Conservation (phyloP, 2,329 filamentous ascomycete species). For the Thielaviopsis punctulata region DNA sequence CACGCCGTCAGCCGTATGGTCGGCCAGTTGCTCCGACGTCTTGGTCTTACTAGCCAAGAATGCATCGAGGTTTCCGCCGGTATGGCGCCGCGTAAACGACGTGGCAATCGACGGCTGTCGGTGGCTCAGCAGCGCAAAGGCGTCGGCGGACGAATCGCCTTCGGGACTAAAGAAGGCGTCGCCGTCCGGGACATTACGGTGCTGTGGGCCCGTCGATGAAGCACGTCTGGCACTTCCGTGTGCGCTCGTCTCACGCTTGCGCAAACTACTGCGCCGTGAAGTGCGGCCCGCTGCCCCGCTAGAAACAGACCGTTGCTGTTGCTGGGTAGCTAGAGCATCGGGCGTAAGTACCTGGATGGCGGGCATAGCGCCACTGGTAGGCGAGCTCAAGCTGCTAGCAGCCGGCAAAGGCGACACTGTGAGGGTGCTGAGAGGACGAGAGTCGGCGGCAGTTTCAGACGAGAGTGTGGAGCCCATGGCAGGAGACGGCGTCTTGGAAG, state of each 20-base stretch:
- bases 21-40: conserved; percentile 22
- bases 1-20: conserved; percentile 23
- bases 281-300: conserved; percentile 3
- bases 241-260: conserved; percentile 16
- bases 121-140: conserved; percentile 27
- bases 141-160: conserved; percentile 26
- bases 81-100: conserved; percentile 27
- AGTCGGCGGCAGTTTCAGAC: not conserved
- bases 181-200: conserved; percentile 29
- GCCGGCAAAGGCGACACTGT: conserved; percentile 28
- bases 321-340: no score
- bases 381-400: conserved; percentile 24
- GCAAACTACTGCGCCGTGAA: conserved; percentile 11
- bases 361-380: conserved; percentile 19
- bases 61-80: conserved; percentile 29
- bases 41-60: conserved; percentile 25
- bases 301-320: conserved; percentile 3
- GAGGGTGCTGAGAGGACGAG: conserved; percentile 17
- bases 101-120: conserved; percentile 23
- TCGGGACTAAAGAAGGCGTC: conserved; percentile 34
- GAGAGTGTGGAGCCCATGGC: conserved; percentile 4
- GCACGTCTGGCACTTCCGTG: conserved; percentile 25
- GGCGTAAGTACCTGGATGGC: conserved; percentile 7
- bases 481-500: conserved; percentile 2
- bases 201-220: conserved; percentile 26